Evolutionary conservation across 2,329 filamentous ascomycete genomes (phyloP).

Genomic region (Aspergillus piperis): DNA sequence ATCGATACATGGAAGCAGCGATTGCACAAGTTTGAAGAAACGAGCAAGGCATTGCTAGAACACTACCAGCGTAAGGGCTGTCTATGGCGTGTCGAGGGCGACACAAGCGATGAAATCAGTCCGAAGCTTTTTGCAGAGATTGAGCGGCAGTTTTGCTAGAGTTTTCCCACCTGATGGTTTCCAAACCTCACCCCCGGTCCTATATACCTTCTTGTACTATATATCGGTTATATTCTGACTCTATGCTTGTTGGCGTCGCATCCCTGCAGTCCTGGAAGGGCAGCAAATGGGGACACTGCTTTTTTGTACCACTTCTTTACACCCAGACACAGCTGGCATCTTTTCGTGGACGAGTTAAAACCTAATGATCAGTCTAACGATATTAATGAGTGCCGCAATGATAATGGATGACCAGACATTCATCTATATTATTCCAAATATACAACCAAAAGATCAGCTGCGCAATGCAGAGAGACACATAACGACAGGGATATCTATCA

Average conservation of each 20-base stretch:
- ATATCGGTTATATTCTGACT: constrained; percentile 10
- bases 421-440: not conserved
- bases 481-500: not conserved
- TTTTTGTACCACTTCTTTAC: not conserved
- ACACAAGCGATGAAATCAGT: constrained; percentile 91
- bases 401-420: not conserved
- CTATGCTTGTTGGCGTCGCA: constrained; percentile 14
- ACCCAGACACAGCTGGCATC: not conserved
- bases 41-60: constrained; percentile 78
- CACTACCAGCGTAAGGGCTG: constrained; percentile 85
- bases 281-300: not conserved
- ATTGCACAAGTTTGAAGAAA: constrained; percentile 82
- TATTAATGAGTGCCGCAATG: not conserved
- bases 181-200: not conserved
- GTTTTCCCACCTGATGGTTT: too few species aligned
- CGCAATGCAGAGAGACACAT: not conserved
- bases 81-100: constrained; percentile 81
- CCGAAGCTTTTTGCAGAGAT: constrained; percentile 86
- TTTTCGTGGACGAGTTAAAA: constrained; percentile 2
- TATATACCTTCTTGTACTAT: constrained; percentile 22
- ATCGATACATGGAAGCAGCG: constrained; percentile 82
- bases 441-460: too few species aligned
- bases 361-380: constrained; percentile 5
- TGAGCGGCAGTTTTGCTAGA: constrained; percentile 66
- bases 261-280: constrained; percentile 7